Base-by-base conservation (phyloP, 1,284 basidiomycete species). In the Caloboletus inedulis region DNA sequence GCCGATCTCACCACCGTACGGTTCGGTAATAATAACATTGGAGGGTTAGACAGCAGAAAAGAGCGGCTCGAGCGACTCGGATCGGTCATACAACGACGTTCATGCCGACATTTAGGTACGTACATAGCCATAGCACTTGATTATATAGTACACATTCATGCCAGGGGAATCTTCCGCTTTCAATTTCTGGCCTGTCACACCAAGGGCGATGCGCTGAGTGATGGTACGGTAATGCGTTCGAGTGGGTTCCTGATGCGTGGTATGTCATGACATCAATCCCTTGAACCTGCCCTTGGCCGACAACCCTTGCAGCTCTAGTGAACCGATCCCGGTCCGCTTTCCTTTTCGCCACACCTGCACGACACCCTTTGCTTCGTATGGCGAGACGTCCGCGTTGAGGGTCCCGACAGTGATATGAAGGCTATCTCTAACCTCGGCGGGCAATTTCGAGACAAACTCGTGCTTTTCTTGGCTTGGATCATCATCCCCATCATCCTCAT, bases 331-430 rank as follows among this genome's bases (percentile, higher is more conserved):
- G 18, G 61, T 49, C 33, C 47, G 56, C 39, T 65, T 40, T 4
- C 76, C 78, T n/a, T 61, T 59, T 57, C 73, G 75, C 80, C 83
- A 90, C 5, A 57, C 63, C 55, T 79, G 70, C 10, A 93, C 83
- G 53, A 96, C 62, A 0, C 58, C 66, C 64, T 74, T 84, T 10
- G 84, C 90, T 72, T 97, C 92, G 40, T 89, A 82, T 1, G 93
- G 79, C 0, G 68, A 62, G 1, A 96, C 76, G 2, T 73, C 70
- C 16, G 70, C 65, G 37, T 77, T 64, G 49, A 68, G 62, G 5
- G 92, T 96, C 3, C 92, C 97, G 4, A 98, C 84, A 0, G 97
- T 99, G 54, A 99, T 81, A 68, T 99, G 97, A 58, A 95, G 67
- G 55, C 78, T 59, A 12, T 72, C 60, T 53, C 71, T 72, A 12